Evolutionary conservation across 208 protist genomes (phyloP).

Genomic region (Crithidia mellificae): DNA sequence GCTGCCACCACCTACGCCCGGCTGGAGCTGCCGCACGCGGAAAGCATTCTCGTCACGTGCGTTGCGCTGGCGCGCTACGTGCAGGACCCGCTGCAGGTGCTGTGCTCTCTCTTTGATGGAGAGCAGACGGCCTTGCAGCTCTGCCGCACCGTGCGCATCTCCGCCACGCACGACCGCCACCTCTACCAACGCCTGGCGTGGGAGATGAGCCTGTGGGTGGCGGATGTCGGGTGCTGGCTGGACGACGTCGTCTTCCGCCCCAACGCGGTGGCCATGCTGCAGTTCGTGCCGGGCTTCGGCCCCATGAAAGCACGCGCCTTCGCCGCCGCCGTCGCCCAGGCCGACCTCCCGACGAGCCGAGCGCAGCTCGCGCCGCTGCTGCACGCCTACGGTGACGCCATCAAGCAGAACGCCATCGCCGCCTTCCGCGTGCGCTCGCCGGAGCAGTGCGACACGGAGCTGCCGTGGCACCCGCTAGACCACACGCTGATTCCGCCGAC

Average conservation of each 20-base stretch:
- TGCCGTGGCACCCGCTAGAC: slow-evolving; percentile 68
- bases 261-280: slow-evolving; percentile 52
- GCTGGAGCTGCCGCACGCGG: slow-evolving; percentile 44
- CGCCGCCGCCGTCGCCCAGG: slow-evolving; percentile 28
- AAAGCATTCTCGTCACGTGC: slow-evolving; percentile 48
- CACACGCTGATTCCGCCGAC: slow-evolving; percentile 66
- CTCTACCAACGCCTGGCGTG: slow-evolving; percentile 70
- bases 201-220: slow-evolving; percentile 87
- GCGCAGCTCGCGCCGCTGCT: slow-evolving; percentile 43
- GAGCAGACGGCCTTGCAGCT: slow-evolving; percentile 65
- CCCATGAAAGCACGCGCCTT: slow-evolving; percentile 51
- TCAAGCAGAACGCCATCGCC: slow-evolving; percentile 52
- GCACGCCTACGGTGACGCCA: slow-evolving; percentile 45
- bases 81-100: slow-evolving; percentile 71
- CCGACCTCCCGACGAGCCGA: slow-evolving; percentile 36
- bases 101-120: slow-evolving; percentile 73
- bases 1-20: slow-evolving; percentile 54
- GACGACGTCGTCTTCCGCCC: slow-evolving; percentile 57
- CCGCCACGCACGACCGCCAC: slow-evolving; percentile 43
- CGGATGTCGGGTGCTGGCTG: slow-evolving; percentile 59
- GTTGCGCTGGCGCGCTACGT: slow-evolving; percentile 68
- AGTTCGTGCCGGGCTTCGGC: slow-evolving; percentile 85
- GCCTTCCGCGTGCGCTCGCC: slow-evolving; percentile 46
- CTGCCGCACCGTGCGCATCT: slow-evolving; percentile 40
- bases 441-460: slow-evolving; percentile 20